These are phyloP conservation scores for Alternaria infectoria DNA, from an alignment of 2,329 filamentous ascomycete genomes.

Conservation along the genomic window DNA sequence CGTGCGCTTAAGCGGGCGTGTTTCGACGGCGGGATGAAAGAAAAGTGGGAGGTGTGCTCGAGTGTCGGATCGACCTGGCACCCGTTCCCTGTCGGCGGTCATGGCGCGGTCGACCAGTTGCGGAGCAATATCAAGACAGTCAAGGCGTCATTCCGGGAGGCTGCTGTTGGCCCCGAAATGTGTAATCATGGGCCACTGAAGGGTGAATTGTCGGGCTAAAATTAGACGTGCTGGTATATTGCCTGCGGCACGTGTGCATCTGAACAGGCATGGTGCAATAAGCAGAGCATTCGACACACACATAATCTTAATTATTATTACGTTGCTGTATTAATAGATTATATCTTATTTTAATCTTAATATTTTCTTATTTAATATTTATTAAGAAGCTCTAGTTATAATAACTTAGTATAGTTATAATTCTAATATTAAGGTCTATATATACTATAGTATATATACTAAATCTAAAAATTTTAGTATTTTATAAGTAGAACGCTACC, in stretches of 20 bases:
- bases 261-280: constrained; percentile 35
- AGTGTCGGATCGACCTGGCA: constrained; percentile 18
- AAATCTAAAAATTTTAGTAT: no score
- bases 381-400: no score
- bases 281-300: no score
- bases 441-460: no score
- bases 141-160: constrained; percentile 15
- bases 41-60: constrained; percentile 10
- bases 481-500: no score
- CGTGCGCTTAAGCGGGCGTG: constrained; percentile 34
- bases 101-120: constrained; percentile 14
- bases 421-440: no score
- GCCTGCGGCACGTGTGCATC: constrained; percentile 44
- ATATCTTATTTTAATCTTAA: no score
- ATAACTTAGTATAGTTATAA: no score
- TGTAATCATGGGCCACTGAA: constrained; percentile 20
- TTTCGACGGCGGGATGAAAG: constrained; percentile 22
- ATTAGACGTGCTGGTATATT: constrained; percentile 41
- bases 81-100: constrained; percentile 30
- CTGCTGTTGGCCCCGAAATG: constrained; percentile 34
- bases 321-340: no score
- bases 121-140: constrained; percentile 18
- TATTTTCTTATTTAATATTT: no score
- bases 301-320: no score
- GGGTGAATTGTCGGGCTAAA: constrained; percentile 32